These are phyloP conservation scores for Trichocladium antarcticum DNA, from an alignment of 495 filamentous ascomycete genomes.

Conservation along the genomic window DNA sequence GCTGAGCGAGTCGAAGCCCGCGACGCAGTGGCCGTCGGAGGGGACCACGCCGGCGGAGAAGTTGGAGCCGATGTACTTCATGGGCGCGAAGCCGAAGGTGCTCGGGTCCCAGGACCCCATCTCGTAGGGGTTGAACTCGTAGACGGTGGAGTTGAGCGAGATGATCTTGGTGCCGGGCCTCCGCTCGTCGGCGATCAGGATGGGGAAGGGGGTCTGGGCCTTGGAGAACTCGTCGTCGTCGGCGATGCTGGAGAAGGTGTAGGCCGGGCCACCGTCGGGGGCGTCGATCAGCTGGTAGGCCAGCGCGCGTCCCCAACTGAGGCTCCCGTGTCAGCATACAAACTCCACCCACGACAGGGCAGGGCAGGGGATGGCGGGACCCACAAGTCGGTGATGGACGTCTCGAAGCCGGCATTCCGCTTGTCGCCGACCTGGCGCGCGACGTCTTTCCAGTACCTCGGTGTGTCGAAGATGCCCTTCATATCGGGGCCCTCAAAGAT, in stretches of 20 bases:
- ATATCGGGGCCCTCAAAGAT: conserved; percentile 49
- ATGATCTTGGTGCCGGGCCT: conserved; percentile 53
- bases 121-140: conserved; percentile 82
- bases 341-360: neutral
- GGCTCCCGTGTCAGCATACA: no score
- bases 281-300: conserved; percentile 77
- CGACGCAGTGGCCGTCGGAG: conserved; percentile 51
- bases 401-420: conserved; percentile 57
- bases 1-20: conserved; percentile 75
- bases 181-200: conserved; percentile 68
- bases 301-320: conserved; percentile 60
- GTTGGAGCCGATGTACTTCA: conserved; percentile 66
- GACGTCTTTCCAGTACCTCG: conserved; percentile 59
- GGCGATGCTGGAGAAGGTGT: conserved; percentile 85
- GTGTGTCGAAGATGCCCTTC: conserved; percentile 32
- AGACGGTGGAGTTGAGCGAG: conserved; percentile 67
- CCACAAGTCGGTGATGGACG: conserved; percentile 67
- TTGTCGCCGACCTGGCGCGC: conserved; percentile 53
- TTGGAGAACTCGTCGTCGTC: conserved; percentile 50
- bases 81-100: conserved; percentile 64
- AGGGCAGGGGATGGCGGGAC: neutral
- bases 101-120: conserved; percentile 78
- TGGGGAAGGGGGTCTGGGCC: conserved; percentile 71
- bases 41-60: conserved; percentile 57
- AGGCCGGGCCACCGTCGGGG: conserved; percentile 60